phyloP scores from a whole-genome alignment of 768 basidiomycete species.

The Rhodotorula graminis region DNA sequence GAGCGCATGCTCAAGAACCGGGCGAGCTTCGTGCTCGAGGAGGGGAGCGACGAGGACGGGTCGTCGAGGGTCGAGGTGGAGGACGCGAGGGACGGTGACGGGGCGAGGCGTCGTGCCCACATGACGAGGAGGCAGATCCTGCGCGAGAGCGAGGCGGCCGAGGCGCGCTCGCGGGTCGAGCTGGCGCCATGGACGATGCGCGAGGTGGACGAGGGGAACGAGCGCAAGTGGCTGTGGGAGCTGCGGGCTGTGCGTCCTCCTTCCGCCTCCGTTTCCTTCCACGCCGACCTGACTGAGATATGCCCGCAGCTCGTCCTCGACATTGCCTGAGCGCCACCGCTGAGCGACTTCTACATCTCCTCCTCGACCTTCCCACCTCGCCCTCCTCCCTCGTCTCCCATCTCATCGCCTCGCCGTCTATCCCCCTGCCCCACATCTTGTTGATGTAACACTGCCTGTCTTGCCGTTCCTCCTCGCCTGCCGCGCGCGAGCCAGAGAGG shows the following conservation, averaged over 20 bases:
- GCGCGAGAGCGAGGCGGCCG: slow-evolving; percentile 21
- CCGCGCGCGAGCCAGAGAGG: too few species aligned
- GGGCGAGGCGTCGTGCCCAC: not conserved
- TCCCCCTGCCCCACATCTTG: not conserved
- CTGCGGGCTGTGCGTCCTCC: slow-evolving; percentile 18
- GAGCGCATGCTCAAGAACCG: slow-evolving; percentile 33
- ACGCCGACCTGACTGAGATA: not conserved
- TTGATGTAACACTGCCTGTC: not conserved
- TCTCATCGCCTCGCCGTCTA: too few species aligned
- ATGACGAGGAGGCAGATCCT: slow-evolving; percentile 24
- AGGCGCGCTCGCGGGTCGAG: slow-evolving; percentile 9
- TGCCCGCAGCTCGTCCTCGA: slow-evolving; percentile 21
- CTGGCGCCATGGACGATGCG: slow-evolving; percentile 7
- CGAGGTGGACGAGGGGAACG: slow-evolving; percentile 4
- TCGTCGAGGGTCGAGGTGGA: not conserved
- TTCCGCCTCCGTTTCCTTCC: not conserved
- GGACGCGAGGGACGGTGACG: not conserved
- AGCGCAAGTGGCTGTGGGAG: slow-evolving; percentile 28
- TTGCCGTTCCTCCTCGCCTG: not conserved
- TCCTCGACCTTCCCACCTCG: too few species aligned
- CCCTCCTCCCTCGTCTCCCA: too few species aligned
- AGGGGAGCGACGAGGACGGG: slow-evolving; percentile 17
- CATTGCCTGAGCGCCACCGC: not conserved
- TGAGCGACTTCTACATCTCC: too few species aligned
- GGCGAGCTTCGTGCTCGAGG: slow-evolving; percentile 35